These are phyloP conservation scores for Colletotrichum navitas DNA, from an alignment of 2,329 filamentous ascomycete genomes.

Conservation along the genomic window DNA sequence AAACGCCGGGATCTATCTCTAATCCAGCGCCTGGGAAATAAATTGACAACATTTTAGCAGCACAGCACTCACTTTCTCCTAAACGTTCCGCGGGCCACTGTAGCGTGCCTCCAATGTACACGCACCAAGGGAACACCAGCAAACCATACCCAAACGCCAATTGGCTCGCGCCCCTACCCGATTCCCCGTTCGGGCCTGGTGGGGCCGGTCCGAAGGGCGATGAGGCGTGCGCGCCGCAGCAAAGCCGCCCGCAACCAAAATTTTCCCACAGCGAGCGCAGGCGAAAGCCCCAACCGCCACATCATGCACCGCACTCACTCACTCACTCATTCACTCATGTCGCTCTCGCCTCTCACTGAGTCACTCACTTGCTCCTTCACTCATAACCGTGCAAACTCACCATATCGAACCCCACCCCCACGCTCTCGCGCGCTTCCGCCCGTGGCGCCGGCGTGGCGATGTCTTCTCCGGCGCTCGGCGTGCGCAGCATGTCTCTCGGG, in stretches of 20 bases:
- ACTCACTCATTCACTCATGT: not conserved
- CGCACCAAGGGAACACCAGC: not conserved
- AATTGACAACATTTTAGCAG: not conserved
- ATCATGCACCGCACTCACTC: conserved; percentile 14
- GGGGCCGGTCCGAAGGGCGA: conserved; percentile 29
- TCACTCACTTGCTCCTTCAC: not conserved
- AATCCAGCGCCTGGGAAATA: not conserved
- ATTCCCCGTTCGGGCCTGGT: conserved; percentile 19
- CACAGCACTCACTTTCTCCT: not conserved
- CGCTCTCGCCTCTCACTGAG: not conserved
- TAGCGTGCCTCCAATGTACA: not conserved
- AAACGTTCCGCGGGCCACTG: not conserved
- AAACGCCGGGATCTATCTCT: not conserved
- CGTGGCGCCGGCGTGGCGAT: conserved; percentile 34
- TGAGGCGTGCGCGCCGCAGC: conserved; percentile 10
- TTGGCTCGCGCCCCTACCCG: conserved; percentile 14
- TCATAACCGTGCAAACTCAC: not conserved
- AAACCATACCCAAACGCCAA: conserved; percentile 6
- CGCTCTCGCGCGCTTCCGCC: not conserved
- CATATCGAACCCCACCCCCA: not conserved
- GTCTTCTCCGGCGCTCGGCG: conserved; percentile 26
- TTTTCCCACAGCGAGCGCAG: conserved; percentile 17
- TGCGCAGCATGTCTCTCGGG: conserved; percentile 15
- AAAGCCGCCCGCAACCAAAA: conserved; percentile 14
- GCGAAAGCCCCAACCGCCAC: conserved; percentile 37